Conservation (phyloP, 2,329 filamentous ascomycete genomes). For the Akanthomyces uredinophilus region DNA sequence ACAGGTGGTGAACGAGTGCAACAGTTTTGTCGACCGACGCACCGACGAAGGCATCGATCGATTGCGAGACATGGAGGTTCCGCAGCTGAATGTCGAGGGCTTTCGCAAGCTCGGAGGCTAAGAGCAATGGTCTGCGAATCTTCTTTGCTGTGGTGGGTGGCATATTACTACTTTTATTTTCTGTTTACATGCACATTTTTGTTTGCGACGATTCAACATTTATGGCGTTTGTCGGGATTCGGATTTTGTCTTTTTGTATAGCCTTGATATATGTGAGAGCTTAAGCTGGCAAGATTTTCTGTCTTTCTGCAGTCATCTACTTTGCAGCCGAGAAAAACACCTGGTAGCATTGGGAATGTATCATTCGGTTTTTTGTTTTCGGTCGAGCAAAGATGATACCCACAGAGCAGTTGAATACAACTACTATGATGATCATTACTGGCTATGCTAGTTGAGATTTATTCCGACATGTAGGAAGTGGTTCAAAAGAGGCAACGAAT, state of each 20-base stretch:
- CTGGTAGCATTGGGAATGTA: not conserved
- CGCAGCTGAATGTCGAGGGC: conserved; percentile 36
- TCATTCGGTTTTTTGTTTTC: not conserved
- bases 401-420: not conserved
- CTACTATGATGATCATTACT: not conserved
- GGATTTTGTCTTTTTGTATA: not conserved
- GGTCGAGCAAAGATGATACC: conserved; percentile 4
- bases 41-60: conserved; percentile 66
- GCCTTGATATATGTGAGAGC: conserved; percentile 1
- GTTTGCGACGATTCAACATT: not conserved
- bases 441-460: no score
- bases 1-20: conserved; percentile 69
- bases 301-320: not conserved
- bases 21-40: conserved; percentile 73
- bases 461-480: not conserved
- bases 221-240: conserved; percentile 1
- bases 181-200: not conserved
- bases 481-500: no score
- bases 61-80: conserved; percentile 61
- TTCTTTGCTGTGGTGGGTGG: not conserved
- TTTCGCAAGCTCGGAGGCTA: conserved; percentile 33
- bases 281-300: not conserved
- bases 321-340: not conserved
- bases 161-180: not conserved
- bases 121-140: conserved; percentile 10